A percentile compares a stretch with the other conserved stretches of the same genome.
Evolutionary conservation across 2,329 filamentous ascomycete genomes (phyloP).

Genomic region (Ascochyta viciae-villosae): DNA sequence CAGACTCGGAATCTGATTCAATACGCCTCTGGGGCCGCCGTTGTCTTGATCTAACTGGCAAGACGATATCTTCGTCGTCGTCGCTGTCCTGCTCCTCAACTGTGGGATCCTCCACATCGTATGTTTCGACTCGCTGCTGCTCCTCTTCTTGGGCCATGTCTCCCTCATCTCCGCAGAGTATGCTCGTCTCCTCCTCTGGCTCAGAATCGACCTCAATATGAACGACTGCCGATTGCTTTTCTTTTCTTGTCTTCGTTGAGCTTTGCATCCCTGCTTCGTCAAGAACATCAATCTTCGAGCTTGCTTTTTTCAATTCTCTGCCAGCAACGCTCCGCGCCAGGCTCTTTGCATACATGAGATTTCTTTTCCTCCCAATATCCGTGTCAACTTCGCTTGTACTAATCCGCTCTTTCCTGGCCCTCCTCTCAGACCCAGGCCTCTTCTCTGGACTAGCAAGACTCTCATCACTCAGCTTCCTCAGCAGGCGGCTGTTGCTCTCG

Average conservation of each 20-base stretch:
- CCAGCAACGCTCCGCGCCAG: conserved; percentile 38
- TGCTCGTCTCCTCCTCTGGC: conserved; percentile 39
- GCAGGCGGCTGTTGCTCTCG: conserved; percentile 39
- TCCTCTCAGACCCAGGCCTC: conserved; percentile 23
- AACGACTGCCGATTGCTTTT: conserved; percentile 13
- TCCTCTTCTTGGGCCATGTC: conserved; percentile 15
- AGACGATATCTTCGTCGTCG: conserved; percentile 41
- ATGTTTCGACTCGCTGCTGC: conserved; percentile 8
- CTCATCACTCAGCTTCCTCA: conserved; percentile 38
- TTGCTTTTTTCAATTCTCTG: conserved; percentile 24
- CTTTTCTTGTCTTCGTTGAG: conserved; percentile 2
- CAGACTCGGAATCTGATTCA: conserved; percentile 29
- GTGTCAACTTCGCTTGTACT: conserved; percentile 23
- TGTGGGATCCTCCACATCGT: conserved; percentile 4
- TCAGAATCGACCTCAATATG: conserved; percentile 21
- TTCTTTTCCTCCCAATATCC: conserved; percentile 23
- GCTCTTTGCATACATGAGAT: conserved; percentile 37
- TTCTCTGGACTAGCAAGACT: conserved; percentile 41
- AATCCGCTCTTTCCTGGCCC: conserved; percentile 23
- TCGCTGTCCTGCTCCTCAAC: conserved; percentile 23
- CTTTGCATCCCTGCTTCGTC: conserved; percentile 19
- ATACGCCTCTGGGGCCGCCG: conserved; percentile 26
- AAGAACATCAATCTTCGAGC: conserved; percentile 24
- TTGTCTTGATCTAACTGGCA: conserved; percentile 26
- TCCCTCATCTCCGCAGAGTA: conserved; percentile 41